Evolutionary conservation across 768 basidiomycete species (phyloP), one percentile per base, ranked within the genome.

Genomic region (Kwoniella dendrophila): DNA sequence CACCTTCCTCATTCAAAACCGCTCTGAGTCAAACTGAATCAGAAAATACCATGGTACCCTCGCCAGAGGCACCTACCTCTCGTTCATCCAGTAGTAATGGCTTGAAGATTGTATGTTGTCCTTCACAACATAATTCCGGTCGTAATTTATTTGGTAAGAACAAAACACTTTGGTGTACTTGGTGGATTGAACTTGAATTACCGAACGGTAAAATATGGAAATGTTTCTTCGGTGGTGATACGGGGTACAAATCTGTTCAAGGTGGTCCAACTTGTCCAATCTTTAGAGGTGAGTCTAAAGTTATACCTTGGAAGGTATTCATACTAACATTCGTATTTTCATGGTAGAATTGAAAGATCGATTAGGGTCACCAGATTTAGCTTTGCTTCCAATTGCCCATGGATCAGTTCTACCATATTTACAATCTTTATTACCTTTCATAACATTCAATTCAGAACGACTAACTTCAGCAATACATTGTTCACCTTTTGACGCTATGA

Each of bases 221-320:
- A 36, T 57, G 56, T 12, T 57, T 57, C 56, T 57, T 47, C 43
- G 56, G 56, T 16, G 44, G 43, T 47, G 56, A 49, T 49, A 57
- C 43, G 22, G 56, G 47, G 3, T 49, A 47, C 24, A 43, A n/a
- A 29, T 47, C 54, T 34, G 33, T 36, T 22, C 16, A 18, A 0
- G 24, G 26, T 26, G 26, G 41, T 56, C 27, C 40, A 32, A 36
- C 33, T 0, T 57, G 47, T 38, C 43, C 43, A 14, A 45, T 32
- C 2, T 45, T 57, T 34, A 24, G 27, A 18, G 40, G 56, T 57
- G 2, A 49, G 56, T 55, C 6, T 18, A 27, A 24, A 11, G n/a
- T 18, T 2, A 40, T 22, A 11, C 16, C 36, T 18, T 8, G 18
- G 8, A 38, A 38, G 8, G 36, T 18, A 29, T 8, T 50, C 11